Conservation (phyloP, 768 basidiomycete species). For the Boletus rubroflammeus region DNA sequence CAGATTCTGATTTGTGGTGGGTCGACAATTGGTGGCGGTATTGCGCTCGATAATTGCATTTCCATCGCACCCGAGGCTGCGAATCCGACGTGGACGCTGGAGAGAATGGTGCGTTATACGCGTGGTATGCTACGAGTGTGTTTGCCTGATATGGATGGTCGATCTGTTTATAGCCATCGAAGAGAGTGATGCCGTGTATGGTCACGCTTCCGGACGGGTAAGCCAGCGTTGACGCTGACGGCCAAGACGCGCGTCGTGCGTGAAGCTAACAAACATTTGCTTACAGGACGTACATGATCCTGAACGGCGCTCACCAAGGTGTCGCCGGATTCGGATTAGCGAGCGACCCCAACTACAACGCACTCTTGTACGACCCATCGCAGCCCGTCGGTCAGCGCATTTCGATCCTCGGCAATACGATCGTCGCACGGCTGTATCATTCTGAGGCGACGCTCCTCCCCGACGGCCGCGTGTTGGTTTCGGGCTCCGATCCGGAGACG, state of each 20-base stretch:
- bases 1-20: conserved; percentile 74
- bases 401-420: conserved; percentile 63
- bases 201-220: conserved; percentile 53
- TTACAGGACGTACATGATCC: conserved; percentile 71
- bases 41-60: conserved; percentile 67
- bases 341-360: conserved; percentile 56
- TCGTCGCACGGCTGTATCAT: conserved; percentile 74
- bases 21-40: conserved; percentile 51
- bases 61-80: conserved; percentile 59
- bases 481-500: conserved; percentile 72
- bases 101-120: conserved; percentile 64
- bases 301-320: conserved; percentile 71
- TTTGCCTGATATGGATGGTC: not conserved
- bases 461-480: conserved; percentile 71
- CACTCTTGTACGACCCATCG: conserved; percentile 68
- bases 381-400: conserved; percentile 57
- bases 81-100: conserved; percentile 64
- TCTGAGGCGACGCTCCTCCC: conserved; percentile 73
- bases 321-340: conserved; percentile 73
- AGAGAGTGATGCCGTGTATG: conserved; percentile 78
- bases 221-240: not conserved
- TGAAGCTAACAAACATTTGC: not conserved
- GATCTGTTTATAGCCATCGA: conserved; percentile 47
- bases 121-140: not conserved
- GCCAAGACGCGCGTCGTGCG: accelerated